Base-by-base conservation (phyloP, 2,329 filamentous ascomycete species). In the Nigrospora oryzae region DNA sequence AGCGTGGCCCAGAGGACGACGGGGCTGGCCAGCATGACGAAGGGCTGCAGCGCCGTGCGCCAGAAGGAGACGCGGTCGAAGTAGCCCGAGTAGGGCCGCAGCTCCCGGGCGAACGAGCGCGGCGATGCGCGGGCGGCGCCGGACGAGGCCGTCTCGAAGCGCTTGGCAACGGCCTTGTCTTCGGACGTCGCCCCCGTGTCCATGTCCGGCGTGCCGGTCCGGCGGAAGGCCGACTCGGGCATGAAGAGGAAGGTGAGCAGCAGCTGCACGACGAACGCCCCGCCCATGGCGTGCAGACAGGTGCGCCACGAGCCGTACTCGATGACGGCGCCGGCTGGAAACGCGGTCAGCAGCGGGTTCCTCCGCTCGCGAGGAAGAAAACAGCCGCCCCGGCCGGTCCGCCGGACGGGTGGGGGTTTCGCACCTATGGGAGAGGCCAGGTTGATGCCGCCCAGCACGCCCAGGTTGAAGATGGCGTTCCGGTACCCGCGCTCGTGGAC, bases 1-100 rank as follows among this genome's bases (percentile, higher is more conserved):
- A 75, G 50, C 37, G 74, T 71, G 15, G 67, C 67, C 69, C 70
- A 75, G 13, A 72, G 58, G 4, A 76, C 70, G 7, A 68, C 71
- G 0, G 74, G 63, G 45, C 75, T 77, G 42, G 68, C 65, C 51
- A 74, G 68, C 40, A 76, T 62, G 4, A 73, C 65, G 32, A 76
- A 59, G 0, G 73, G 73, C 1, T 71, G 56, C 5, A 63, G 34
- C 43, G 67, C 66, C 35, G 67, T 59, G 50, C 66, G 66, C 62
- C 63, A 65, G n/a, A 62, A 47, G 1, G 65, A 61, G 1, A 64
- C 65, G 11, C 56, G 46, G 19, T 61, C 62, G 51, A 66, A 68
- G 32, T 57, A 52, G 11, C 64, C 65, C 12, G 47, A 60, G 45
- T 60, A 69, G 5, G 66, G 49, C 5, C 60, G 55, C 47, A 69